Evolutionary conservation across 2,329 filamentous ascomycete genomes (phyloP).

Genomic region (Penicillium sp.): DNA sequence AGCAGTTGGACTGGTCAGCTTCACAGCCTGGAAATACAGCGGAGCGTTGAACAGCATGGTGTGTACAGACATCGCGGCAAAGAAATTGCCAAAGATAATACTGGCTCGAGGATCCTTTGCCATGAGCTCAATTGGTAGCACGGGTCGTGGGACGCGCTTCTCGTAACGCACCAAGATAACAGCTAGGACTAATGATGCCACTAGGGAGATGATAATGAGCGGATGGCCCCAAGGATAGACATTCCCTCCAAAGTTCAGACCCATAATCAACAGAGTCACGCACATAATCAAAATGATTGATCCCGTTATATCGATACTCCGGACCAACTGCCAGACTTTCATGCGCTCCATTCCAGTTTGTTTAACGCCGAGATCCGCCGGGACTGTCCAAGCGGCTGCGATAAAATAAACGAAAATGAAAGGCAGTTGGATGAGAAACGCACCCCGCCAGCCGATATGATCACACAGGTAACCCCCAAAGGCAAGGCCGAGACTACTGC

Average conservation of each 20-base stretch:
- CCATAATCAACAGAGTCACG: slow-evolving; percentile 44
- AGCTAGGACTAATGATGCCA: slow-evolving; percentile 33
- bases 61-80: slow-evolving; percentile 43
- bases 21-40: slow-evolving; percentile 67
- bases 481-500: slow-evolving; percentile 33
- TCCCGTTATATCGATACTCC: slow-evolving; percentile 44
- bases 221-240: slow-evolving; percentile 45
- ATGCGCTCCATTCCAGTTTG: slow-evolving; percentile 35
- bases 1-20: slow-evolving; percentile 58
- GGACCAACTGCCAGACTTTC: slow-evolving; percentile 37
- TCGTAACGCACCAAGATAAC: slow-evolving; percentile 37
- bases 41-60: slow-evolving; percentile 62
- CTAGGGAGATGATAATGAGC: slow-evolving; percentile 42
- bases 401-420: slow-evolving; percentile 34
- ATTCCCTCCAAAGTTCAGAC: slow-evolving; percentile 47
- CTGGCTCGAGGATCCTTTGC: slow-evolving; percentile 41
- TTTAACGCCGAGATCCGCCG: slow-evolving; percentile 40
- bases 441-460: slow-evolving; percentile 35
- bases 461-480: slow-evolving; percentile 36
- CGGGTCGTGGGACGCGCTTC: slow-evolving; percentile 39
- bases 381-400: slow-evolving; percentile 30
- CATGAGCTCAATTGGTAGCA: slow-evolving; percentile 45
- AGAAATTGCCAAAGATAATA: slow-evolving; percentile 47
- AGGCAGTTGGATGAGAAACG: slow-evolving; percentile 45
- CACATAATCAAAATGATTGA: slow-evolving; percentile 41